Conservation (phyloP, 2,329 filamentous ascomycete species). For the Fusarium temperatum region DNA sequence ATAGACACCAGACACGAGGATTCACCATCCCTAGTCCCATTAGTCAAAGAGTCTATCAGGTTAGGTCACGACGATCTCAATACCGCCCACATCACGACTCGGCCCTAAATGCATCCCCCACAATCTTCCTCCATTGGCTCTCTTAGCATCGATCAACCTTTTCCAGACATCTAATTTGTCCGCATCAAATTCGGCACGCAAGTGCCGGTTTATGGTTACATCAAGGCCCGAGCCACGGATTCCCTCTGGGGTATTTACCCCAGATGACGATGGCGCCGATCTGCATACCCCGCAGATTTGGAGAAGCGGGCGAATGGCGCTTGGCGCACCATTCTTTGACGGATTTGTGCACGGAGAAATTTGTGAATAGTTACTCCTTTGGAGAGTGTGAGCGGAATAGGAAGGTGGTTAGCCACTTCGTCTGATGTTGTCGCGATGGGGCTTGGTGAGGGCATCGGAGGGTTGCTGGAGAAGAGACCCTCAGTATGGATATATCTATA, state of each 20-base stretch:
- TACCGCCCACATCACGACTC: not conserved
- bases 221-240: not conserved
- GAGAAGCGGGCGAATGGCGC: slow-evolving; percentile 9
- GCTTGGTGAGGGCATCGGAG: not conserved
- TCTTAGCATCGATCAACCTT: not conserved
- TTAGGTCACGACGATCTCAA: not conserved
- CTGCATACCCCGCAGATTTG: slow-evolving; percentile 4
- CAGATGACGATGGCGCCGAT: slow-evolving; percentile 1
- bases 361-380: not conserved
- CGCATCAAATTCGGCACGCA: slow-evolving; percentile 18
- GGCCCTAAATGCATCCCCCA: not conserved
- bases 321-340: not conserved
- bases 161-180: not conserved
- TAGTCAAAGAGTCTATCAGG: not conserved
- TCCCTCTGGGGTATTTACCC: not conserved
- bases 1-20: not conserved
- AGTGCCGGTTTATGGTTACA: slow-evolving; percentile 13
- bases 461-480: no score
- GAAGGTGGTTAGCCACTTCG: not conserved
- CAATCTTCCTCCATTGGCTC: not conserved
- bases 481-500: not conserved
- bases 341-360: not conserved
- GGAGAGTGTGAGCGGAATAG: not conserved
- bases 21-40: not conserved
- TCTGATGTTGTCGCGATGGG: not conserved